Evolutionary conservation across 1,139 yeast genomes (phyloP), one percentile per base, ranked within the genome.

Genomic region (Suhomyces bokatorum): DNA sequence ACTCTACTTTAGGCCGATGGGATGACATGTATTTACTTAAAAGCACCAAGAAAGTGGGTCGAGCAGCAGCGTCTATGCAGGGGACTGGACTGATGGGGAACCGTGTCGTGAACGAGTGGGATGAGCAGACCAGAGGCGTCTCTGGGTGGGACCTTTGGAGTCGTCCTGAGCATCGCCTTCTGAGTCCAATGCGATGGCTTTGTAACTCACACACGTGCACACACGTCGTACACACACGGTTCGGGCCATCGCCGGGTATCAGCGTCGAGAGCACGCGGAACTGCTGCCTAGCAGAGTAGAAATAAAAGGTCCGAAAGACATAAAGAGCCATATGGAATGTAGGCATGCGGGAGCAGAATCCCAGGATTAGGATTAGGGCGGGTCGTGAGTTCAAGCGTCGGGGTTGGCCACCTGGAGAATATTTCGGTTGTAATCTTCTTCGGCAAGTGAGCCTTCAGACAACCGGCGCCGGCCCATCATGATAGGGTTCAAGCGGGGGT

Each of bases 391-490:
- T 33, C 30, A 45, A 3, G 41, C 43, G 59, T 83, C 89, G 9
- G 91, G 90, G 58, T 85, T 86, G 36, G 90, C 85, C 22, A 86
- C 91, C 49, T 84, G 81, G 45, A 86, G 69, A 28, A 85, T 80
- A 64, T 85, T 85, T 54, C 90, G 73, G 39, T 85, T 77, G 64
- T 85, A 85, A 61, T 86, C 93, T 52, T 85, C 90, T 60, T 86
- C 95, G 12, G 89, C 91, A 50, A 86, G 71, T 20, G 87, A 78
- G 12, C 90, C 91, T 58, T 85, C 90, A 47, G 85, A 78, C 46
- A 85, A 68, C 51, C 95, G 73, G 50, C 89, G 78, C 61, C 87
- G 81, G 22, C 88, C 89, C 64, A 85, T 71, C 83, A 85, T 80
- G 38, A 79, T 73, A 2, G 88, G 87, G 58, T 83, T 81, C 50